These are phyloP conservation scores for Astrocystis sublimbata DNA, from an alignment of 495 filamentous ascomycete species.

Conservation along the genomic window DNA sequence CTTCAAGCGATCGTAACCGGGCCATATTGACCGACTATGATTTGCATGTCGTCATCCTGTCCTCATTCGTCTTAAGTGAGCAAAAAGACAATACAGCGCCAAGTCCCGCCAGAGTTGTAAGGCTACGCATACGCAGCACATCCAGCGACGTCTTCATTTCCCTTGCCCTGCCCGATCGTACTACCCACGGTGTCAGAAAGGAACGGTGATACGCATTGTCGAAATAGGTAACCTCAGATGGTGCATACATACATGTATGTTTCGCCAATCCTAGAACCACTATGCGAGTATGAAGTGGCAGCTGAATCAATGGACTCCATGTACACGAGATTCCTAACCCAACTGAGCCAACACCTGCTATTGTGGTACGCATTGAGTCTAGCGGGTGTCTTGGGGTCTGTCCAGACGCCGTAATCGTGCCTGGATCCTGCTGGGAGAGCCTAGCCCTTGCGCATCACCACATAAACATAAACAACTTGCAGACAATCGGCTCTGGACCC, in stretches of 20 bases:
- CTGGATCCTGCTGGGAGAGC: not conserved
- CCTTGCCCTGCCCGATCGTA: too few species aligned
- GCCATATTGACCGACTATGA: conserved; percentile 1
- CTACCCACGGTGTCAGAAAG: too few species aligned
- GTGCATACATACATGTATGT: not conserved
- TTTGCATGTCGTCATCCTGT: conserved; percentile 7
- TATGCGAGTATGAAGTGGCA: not conserved
- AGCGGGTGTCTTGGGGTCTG: not conserved
- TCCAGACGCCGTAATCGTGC: too few species aligned
- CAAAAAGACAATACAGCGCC: not conserved
- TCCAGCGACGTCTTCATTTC: too few species aligned
- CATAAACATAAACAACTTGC: conserved; percentile 7
- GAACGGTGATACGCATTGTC: not conserved
- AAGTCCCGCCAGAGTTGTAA: not conserved
- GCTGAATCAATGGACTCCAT: too few species aligned
- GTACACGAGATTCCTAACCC: not conserved
- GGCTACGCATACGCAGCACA: too few species aligned
- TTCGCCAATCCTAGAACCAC: not conserved
- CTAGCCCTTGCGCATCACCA: not conserved
- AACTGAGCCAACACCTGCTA: too few species aligned
- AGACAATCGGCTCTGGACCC: not conserved
- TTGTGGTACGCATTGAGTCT: not conserved
- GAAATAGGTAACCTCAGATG: not conserved
- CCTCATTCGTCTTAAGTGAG: not conserved
- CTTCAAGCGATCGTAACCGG: too few species aligned